Evolutionary conservation across 2,329 filamentous ascomycete genomes (phyloP), one percentile per base, ranked within the genome.

Genomic region (Elsinoe arachidis): DNA sequence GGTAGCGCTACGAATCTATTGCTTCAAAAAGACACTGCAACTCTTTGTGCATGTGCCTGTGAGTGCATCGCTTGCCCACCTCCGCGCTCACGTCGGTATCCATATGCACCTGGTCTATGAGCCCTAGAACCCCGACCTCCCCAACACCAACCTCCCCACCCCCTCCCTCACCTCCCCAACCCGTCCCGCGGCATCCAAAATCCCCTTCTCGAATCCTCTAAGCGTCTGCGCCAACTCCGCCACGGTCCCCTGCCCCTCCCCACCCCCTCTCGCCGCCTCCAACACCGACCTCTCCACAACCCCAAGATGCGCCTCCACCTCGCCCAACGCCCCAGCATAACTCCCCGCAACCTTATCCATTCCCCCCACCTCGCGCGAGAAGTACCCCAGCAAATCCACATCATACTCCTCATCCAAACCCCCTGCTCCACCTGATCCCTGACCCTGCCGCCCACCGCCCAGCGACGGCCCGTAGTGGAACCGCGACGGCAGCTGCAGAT

Each of bases 401-500:
- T 74, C 72, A 60, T 75, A 73, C 33, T 68, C 64, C 23, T 68
- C 63, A 11, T 62, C 64, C 14, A 63, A 58, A 9, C 63, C 60
- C 30, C 41, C 51, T 53, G 56, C 30, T 59, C 55, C 38, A 60
- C 60, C 49, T 59, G 30, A 58, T 30, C 26, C 26, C 26, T 30
- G 26, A 58, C 39, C 58, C 70, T 67, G 43, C 55, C 58, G 62
- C 59, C 9, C 34, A 7, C 33, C 23, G 11, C 38, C 23, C 30
- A 60, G 53, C 19, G 43, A 41, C 9, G 60, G 58, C 12, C 67
- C 69, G 58, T 81, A 79, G 63, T 84, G 82, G 67, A 82, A 85
- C 62, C 83, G 79, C 51, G 76, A 65, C 1, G 88, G 88, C 14
- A 91, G 76, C 63, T 85, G 84, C 56, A 90, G 76, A 66, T 88